These are phyloP conservation scores for Ophiosphaerella narmari DNA, from an alignment of 2,329 filamentous ascomycete species.

Conservation along the genomic window DNA sequence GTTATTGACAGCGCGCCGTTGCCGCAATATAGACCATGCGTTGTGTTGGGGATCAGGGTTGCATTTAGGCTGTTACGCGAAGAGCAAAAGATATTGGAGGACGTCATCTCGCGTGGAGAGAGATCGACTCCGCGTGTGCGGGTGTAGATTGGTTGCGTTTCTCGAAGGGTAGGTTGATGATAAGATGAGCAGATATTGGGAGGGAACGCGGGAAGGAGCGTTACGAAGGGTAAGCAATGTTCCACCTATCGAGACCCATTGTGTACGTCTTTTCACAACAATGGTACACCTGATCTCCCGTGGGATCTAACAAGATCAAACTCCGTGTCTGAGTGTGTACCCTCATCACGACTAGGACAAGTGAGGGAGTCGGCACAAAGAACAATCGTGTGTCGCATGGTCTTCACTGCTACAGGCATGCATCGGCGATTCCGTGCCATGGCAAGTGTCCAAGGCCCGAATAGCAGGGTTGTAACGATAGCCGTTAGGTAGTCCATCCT, in stretches of 20 bases:
- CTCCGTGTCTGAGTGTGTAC: background rate
- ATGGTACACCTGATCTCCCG: background rate
- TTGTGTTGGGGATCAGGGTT: conserved; percentile 9
- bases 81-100: conserved; percentile 7
- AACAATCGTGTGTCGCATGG: background rate
- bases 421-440: background rate
- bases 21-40: conserved; percentile 7
- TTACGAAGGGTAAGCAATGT: conserved; percentile 5
- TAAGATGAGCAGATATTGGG: conserved; percentile 11
- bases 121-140: conserved; percentile 10
- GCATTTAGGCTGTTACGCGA: conserved; percentile 9
- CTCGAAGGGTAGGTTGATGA: conserved; percentile 8
- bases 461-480: background rate
- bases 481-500: background rate
- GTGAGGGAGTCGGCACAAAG: no score
- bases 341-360: background rate
- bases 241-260: conserved; percentile 4
- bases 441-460: background rate
- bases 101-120: conserved; percentile 11
- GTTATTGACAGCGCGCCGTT: conserved; percentile 10
- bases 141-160: conserved; percentile 7
- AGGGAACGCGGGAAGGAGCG: conserved; percentile 2
- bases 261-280: background rate
- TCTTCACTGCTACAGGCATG: background rate
- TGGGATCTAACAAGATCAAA: background rate